These are phyloP conservation scores for Senecio squalidus DNA, from an alignment of 140 eudicot species.

Conservation along the genomic window DNA sequence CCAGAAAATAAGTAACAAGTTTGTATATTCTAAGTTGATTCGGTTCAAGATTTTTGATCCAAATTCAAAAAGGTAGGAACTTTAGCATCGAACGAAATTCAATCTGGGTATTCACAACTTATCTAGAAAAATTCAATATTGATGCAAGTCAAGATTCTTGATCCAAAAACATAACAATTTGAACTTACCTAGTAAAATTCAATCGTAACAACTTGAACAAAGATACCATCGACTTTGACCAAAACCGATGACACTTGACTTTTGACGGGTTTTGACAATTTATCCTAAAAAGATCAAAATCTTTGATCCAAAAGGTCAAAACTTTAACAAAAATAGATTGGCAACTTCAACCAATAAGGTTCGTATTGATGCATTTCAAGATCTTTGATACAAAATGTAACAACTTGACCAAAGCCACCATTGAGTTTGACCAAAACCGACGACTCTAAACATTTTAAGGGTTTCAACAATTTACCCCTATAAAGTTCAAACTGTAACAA, in stretches of 20 bases:
- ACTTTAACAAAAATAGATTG: background rate
- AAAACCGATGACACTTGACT: background rate
- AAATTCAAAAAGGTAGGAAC: too few relatives aligned
- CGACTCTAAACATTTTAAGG: too few relatives aligned
- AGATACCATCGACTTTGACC: background rate
- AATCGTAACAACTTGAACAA: background rate
- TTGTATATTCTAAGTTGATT: background rate
- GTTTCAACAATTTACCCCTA: too few relatives aligned
- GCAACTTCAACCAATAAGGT: background rate
- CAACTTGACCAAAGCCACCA: slow-evolving; percentile 3
- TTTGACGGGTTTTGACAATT: too few relatives aligned
- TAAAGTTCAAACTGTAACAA: background rate
- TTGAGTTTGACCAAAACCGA: background rate
- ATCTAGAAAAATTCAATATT: background rate
- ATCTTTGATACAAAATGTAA: slow-evolving; percentile 15
- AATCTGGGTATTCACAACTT: background rate
- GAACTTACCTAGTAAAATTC: background rate
- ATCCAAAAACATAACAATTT: background rate
- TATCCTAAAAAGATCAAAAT: slow-evolving; percentile 2
- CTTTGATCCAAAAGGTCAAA: slow-evolving; percentile 10
- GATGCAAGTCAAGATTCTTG: background rate
- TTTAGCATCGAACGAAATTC: too few relatives aligned
- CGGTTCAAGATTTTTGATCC: background rate
- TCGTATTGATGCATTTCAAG: slow-evolving; percentile 2
- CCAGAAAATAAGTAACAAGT: background rate